Percentiles rank a stretch among this genome's conserved stretches.
Conservation (phyloP, 2,329 filamentous ascomycete genomes). For the Pseudomassariella vexata region DNA sequence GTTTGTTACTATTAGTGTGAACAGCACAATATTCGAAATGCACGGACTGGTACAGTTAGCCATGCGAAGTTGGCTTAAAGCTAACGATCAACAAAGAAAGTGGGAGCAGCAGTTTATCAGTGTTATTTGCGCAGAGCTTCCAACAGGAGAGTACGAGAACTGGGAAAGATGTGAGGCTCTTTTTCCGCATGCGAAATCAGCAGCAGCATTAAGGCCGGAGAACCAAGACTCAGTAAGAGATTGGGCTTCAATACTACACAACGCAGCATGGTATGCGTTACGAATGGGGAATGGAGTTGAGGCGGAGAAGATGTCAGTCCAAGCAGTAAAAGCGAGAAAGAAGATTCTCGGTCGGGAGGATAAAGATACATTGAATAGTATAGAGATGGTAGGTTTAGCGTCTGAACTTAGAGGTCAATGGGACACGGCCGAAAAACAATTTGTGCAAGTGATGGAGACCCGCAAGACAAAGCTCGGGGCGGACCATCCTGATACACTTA, state of each 20-base stretch:
- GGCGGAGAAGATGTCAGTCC: conserved; percentile 4
- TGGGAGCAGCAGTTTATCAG: conserved; percentile 23
- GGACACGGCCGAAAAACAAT: conserved; percentile 6
- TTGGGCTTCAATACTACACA: conserved; percentile 4
- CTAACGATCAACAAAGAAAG: conserved; percentile 15
- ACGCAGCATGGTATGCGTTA: conserved; percentile 3
- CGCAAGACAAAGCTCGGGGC: conserved; percentile 6
- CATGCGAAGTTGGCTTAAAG: conserved; percentile 26
- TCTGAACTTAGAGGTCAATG: conserved; percentile 7
- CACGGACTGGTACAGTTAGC: conserved; percentile 34
- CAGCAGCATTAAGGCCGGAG: conserved; percentile 2
- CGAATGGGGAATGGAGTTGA: not conserved
- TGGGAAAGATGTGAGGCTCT: conserved; percentile 13
- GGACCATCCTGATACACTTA: conserved; percentile 5
- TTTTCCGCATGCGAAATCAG: not conserved
- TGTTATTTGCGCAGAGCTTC: conserved; percentile 20
- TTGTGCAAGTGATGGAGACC: conserved; percentile 6
- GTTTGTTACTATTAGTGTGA: conserved; percentile 21
- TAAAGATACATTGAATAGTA: not conserved
- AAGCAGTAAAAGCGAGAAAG: not conserved
- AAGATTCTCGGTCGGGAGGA: not conserved
- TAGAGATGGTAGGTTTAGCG: too few species aligned
- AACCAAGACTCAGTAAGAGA: conserved; percentile 1
- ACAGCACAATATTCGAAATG: conserved; percentile 29
- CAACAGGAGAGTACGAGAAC: conserved; percentile 21